A percentile compares a stretch with the other conserved stretches of the same genome.
Conservation (phyloP, 1,284 basidiomycete genomes). For the Naganishia liquefaciens region DNA sequence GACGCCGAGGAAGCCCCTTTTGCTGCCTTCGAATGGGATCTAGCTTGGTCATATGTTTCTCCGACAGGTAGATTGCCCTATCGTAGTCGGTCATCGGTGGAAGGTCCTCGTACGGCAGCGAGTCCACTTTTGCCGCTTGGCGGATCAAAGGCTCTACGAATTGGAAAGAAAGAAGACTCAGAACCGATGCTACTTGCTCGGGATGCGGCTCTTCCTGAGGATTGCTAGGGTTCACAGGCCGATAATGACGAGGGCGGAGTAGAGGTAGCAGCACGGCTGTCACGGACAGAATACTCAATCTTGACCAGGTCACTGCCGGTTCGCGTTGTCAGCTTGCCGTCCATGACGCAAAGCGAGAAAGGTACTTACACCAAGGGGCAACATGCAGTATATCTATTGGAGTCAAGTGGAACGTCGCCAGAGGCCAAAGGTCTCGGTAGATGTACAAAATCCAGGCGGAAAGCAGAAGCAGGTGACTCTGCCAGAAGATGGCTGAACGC, state of each 20-base stretch:
- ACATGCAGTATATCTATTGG: slow-evolving; percentile 55
- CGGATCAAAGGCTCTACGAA: slow-evolving; percentile 63
- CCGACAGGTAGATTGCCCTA: slow-evolving; percentile 54
- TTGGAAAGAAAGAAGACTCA: slow-evolving; percentile 62
- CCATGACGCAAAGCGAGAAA: not conserved
- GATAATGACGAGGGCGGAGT: slow-evolving; percentile 54
- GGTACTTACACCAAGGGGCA: slow-evolving; percentile 41
- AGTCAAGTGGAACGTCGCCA: slow-evolving; percentile 58
- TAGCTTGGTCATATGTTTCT: slow-evolving; percentile 47
- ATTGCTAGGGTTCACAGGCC: slow-evolving; percentile 28
- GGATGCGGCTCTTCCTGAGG: slow-evolving; percentile 56
- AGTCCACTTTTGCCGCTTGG: slow-evolving; percentile 44
- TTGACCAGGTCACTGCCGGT: slow-evolving; percentile 50
- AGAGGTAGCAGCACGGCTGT: slow-evolving; percentile 58
- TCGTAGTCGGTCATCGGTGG: slow-evolving; percentile 67
- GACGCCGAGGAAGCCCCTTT: slow-evolving; percentile 42
- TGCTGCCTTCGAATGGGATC: slow-evolving; percentile 49
- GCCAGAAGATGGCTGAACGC: slow-evolving; percentile 23
- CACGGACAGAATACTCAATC: slow-evolving; percentile 53
- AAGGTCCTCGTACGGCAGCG: slow-evolving; percentile 50
- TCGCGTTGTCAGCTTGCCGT: not conserved
- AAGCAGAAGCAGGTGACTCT: slow-evolving; percentile 52
- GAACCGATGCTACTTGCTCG: slow-evolving; percentile 66
- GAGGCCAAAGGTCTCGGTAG: slow-evolving; percentile 67
- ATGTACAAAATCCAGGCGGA: slow-evolving; percentile 57